Base-by-base conservation (phyloP, 148 eudicot genomes). In the Limonium bicolor region DNA sequence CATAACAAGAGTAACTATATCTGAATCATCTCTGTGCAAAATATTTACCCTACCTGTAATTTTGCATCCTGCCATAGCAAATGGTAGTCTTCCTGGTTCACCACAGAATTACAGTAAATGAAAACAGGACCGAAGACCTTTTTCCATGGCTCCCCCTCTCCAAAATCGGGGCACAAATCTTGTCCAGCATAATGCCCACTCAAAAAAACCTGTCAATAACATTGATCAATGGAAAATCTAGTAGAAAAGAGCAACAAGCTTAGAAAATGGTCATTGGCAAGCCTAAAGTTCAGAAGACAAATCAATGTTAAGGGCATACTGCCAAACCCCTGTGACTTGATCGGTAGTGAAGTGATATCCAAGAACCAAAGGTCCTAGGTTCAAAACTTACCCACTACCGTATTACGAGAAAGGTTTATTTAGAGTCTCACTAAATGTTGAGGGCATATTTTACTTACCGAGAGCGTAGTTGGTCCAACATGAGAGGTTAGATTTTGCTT, bases 41-140 rank as follows among this genome's bases (percentile, higher is more conserved):
- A n/a, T n/a, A n/a, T n/a, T 23, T 13, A 6, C 6, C 1, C 5
- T 43, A 88, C 97, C 94, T 88, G 97, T 12, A 23, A 51, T 55
- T 70, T 80, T 42, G 97, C 97, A 74, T 88, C 94, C 32, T 80
- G 83, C 97, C 94, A 88, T 14, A 88, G 86, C 20, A 32, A 20
- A 55, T 70, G 66, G 31, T 77, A 71, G 27, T 80, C 92, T 27
- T 53, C 59, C 24, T 63, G 83, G 16, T 39, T 27, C 20, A 60
- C 58, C 40, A 28, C 44, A 40, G 78, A 68, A 64, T 88, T 83
- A 24, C 88, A 73, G 65, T 88, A 88, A 6, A 88, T 74, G 27
- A 87, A 87, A 54, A 87, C 82, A 1, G 96, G 96, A 7, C 96
- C 96, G 50, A 87, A 87, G n/a, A 83, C 94, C 61, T 80, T 88